Base-by-base conservation (phyloP, 331 rosid species). In the Pyrus hybrid region DNA sequence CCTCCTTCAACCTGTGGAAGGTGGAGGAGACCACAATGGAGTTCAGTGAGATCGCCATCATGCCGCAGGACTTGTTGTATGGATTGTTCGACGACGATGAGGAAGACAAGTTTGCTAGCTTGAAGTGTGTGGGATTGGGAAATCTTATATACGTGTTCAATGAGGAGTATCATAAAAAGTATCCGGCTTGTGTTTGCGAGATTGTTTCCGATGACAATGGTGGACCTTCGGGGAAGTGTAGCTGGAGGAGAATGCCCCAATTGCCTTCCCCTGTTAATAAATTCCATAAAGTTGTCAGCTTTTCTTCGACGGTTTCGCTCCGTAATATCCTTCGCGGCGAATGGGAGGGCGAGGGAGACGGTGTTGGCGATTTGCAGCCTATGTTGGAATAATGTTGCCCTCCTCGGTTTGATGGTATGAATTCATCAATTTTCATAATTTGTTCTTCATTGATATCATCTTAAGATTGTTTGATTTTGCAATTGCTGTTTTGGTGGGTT, bases 111-210 rank as follows among this genome's bases (percentile, higher is more conserved):
- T 91, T 93, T 64, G 97, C 96, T 9, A 85, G 96, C 87, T 80
- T 93, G 84, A 93, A 93, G 66, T 93, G 98, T 23, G 91, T 93
- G 53, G 97, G 97, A 0, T 74, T 79, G 69, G 96, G 96, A 25
- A 87, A 91, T 88, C 87, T 91, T n/a, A 45, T 93, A 0, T 93
- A 93, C 49, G 89, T 93, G 70, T 93, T 91, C 67, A 93, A 87
- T 73, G 97, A 93, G 71, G 91, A 89, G 61, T 89, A 85, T 22
- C 93, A 88, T 57, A 84, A 70, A 76, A 82, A 82, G 70, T 93
- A 91, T 23, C 96, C 97, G 1, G 92, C 93, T 76, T 93, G 97
- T 74, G 82, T 93, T 32, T 91, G 97, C 47, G 92, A 93, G 84
- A 85, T 93, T 66, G 56, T 77, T 72, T 81, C 54, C 13, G 80